Evolutionary conservation across 2,329 filamentous ascomycete genomes (phyloP), one percentile per base, ranked within the genome.

Genomic region (Xylogone sp.): DNA sequence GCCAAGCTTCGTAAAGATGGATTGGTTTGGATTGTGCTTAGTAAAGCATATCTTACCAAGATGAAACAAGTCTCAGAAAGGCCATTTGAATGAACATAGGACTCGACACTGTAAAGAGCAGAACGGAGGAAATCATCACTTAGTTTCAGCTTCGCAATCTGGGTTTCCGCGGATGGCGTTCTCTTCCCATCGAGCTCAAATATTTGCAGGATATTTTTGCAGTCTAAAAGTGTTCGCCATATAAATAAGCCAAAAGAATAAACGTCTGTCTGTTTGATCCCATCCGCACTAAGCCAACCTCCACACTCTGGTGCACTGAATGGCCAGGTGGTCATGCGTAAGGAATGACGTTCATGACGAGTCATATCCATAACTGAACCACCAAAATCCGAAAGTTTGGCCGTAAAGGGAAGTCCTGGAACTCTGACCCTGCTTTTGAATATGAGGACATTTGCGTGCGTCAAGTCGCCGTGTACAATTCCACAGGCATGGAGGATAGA

Each of bases 391-490:
- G 50, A 31, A 12, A 52, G 45, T 27, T 46, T 31, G 13, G 50
- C 50, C 31, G 42, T 16, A 24, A 48, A 13, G 16, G 48, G 24
- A 51, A 42, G 29, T 20, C 34, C 46, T 12, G 18, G 46, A 42
- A 13, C 22, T 21, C 42, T 51, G 29, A 16, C 42, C 19, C 16
- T 52, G 42, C 12, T 29, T 13, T 24, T 31, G 27, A 27, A 52
- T 10, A 55, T 43, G 7, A 55, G 21, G 10, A 55, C 44, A 29
- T 55, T 55, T 21, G 52, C 53, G 8, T 46, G 47, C 18, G 52
- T 55, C 31, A 55, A 34, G 22, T 55, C 53, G 5, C 53, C 53
- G 42, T 55, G 53, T 12, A 50, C 45, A 21, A 55, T 49, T 10
- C 44, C 50, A 48, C 53, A 55, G 19, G 45, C 24, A 50, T 55